phyloP scores from a whole-genome alignment of 2,329 filamentous ascomycete species.

The Chaetomiaceae sp. region DNA sequence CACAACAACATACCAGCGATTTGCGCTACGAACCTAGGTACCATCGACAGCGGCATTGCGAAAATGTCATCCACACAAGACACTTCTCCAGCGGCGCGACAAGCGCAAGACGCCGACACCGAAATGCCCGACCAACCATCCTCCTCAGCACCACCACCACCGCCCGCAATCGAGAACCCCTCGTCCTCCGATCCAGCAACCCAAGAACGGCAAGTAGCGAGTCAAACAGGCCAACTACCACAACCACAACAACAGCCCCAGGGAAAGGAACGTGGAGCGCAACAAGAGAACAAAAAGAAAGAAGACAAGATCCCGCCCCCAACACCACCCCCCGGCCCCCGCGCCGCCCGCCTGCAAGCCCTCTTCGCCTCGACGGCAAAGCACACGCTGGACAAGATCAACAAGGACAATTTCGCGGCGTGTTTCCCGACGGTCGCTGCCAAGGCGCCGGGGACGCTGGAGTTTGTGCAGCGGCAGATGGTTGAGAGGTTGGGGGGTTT shows the following conservation, averaged over 20 bases:
- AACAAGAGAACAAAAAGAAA: not conserved
- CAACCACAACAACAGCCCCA: slow-evolving; percentile 5
- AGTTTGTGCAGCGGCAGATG: slow-evolving; percentile 55
- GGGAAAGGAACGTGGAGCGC: slow-evolving; percentile 18
- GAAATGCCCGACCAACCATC: slow-evolving; percentile 12
- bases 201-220: not conserved
- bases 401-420: slow-evolving; percentile 52
- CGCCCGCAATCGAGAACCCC: not conserved
- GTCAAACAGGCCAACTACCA: no score
- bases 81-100: not conserved
- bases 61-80: slow-evolving; percentile 10
- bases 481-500: slow-evolving; percentile 50
- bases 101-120: slow-evolving; percentile 8
- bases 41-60: not conserved
- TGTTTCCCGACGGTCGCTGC: slow-evolving; percentile 59
- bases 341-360: slow-evolving; percentile 51
- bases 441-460: slow-evolving; percentile 47
- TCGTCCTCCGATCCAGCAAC: not conserved
- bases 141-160: not conserved
- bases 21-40: no score
- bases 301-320: slow-evolving; percentile 33
- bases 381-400: slow-evolving; percentile 52
- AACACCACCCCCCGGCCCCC: slow-evolving; percentile 49
- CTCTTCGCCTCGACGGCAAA: slow-evolving; percentile 50
- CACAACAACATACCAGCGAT: not conserved